phyloP scores from a whole-genome alignment of 306 rosid species.

The Glycine tomentella region DNA sequence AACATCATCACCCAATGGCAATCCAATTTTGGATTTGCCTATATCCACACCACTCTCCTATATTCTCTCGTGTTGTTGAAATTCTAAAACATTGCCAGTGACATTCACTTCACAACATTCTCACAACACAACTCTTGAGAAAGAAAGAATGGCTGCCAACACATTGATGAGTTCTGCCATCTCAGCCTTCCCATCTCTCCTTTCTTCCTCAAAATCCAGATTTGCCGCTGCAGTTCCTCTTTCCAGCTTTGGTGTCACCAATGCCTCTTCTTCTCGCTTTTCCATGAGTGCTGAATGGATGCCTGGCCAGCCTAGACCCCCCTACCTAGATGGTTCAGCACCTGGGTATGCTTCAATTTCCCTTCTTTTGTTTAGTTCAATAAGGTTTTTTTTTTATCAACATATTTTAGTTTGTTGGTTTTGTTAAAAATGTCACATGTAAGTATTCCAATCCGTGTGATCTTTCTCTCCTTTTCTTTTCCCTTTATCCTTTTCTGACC shows the following conservation, averaged over 20 bases:
- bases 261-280: constrained; percentile 67
- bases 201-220: constrained; percentile 82
- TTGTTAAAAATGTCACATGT: too few species aligned
- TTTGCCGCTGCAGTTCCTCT: constrained; percentile 62
- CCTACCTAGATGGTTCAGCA: constrained; percentile 93
- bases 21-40: constrained; percentile 70
- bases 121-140: background rate
- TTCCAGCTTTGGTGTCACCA: constrained; percentile 49
- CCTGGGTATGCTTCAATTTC: constrained; percentile 69
- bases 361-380: background rate
- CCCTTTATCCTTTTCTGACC: too few species aligned
- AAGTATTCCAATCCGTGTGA: too few species aligned
- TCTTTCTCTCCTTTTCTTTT: too few species aligned
- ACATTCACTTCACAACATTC: background rate
- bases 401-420: too few species aligned
- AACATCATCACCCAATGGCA: constrained; percentile 68
- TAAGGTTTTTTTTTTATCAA: too few species aligned
- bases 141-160: constrained; percentile 76
- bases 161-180: constrained; percentile 82
- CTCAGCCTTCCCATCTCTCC: constrained; percentile 78
- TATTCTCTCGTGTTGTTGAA: background rate
- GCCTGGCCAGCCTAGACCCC: constrained; percentile 97
- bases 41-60: constrained; percentile 60
- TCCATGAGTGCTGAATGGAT: constrained; percentile 93
- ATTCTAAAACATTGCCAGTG: background rate